Percentiles rank a stretch among this genome's conserved stretches.
phyloP scores from a whole-genome alignment of 2,329 filamentous ascomycete species.

The Pseudocercospora fijiensis region DNA sequence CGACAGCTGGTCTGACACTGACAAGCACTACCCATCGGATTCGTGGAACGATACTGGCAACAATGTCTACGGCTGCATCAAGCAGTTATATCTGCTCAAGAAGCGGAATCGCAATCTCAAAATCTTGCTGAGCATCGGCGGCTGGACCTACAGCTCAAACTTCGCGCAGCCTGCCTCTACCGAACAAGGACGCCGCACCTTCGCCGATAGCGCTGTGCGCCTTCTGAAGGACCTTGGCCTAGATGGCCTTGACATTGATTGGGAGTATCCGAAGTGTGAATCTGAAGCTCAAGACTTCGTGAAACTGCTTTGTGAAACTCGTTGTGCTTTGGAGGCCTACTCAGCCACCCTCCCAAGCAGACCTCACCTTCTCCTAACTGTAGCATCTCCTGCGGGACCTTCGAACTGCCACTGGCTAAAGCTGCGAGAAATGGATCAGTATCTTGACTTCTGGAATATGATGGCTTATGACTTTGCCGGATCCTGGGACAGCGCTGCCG shows the following conservation, averaged over 20 bases:
- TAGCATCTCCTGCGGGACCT: slow-evolving; percentile 48
- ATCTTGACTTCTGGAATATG: slow-evolving; percentile 52
- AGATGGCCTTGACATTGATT: slow-evolving; percentile 51
- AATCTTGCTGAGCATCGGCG: slow-evolving; percentile 77
- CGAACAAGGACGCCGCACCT: slow-evolving; percentile 59
- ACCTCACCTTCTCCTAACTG: slow-evolving; percentile 46
- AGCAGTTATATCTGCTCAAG: slow-evolving; percentile 75
- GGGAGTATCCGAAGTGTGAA: slow-evolving; percentile 49
- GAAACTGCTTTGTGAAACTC: slow-evolving; percentile 41
- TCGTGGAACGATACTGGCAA: slow-evolving; percentile 63
- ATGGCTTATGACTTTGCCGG: slow-evolving; percentile 64
- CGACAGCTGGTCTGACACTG: slow-evolving; percentile 66
- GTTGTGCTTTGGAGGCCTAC: slow-evolving; percentile 44
- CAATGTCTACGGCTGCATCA: slow-evolving; percentile 75
- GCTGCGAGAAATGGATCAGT: slow-evolving; percentile 43
- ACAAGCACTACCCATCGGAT: slow-evolving; percentile 69
- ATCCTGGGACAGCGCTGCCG: slow-evolving; percentile 70
- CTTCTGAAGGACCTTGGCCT: slow-evolving; percentile 80
- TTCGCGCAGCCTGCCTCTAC: slow-evolving; percentile 69
- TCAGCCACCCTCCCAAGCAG: slow-evolving; percentile 35
- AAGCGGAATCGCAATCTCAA: slow-evolving; percentile 74
- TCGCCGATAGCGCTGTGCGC: slow-evolving; percentile 70
- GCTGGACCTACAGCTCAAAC: slow-evolving; percentile 77
- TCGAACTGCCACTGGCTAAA: slow-evolving; percentile 46
- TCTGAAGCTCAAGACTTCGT: slow-evolving; percentile 45